Conservation (phyloP, 495 filamentous ascomycete species). For the Podospora didyma region DNA sequence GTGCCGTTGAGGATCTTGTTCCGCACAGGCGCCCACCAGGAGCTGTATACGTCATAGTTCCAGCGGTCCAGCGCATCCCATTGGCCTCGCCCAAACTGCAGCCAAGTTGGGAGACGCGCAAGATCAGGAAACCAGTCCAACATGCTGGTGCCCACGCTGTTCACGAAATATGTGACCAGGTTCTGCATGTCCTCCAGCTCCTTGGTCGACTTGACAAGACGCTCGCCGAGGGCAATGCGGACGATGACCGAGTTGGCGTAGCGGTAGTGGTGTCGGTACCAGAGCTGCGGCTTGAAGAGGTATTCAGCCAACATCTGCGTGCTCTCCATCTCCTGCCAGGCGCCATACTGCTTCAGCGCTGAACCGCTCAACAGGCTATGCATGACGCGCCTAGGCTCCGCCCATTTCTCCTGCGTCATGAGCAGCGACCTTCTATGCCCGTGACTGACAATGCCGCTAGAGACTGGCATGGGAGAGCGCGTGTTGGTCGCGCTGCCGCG, state of each 20-base stretch:
- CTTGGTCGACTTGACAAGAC: constrained; percentile 3
- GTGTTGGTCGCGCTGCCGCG: constrained; percentile 27
- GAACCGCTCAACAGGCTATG: constrained; percentile 39
- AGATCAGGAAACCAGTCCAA: constrained; percentile 42
- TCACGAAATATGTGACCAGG: constrained; percentile 7
- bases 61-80: constrained; percentile 30
- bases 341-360: constrained; percentile 29
- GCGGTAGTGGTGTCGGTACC: constrained; percentile 38
- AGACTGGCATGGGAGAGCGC: constrained; percentile 25
- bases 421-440: constrained; percentile 23
- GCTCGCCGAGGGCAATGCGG: constrained; percentile 12
- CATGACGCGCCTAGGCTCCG: constrained; percentile 31
- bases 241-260: constrained; percentile 33
- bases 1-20: constrained; percentile 19
- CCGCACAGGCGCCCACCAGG: constrained; percentile 34
- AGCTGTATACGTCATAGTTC: constrained; percentile 30
- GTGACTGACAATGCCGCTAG: constrained; percentile 24
- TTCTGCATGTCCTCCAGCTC: constrained; percentile 15
- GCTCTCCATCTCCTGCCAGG: constrained; percentile 39
- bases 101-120: constrained; percentile 25
- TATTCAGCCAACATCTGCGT: constrained; percentile 35
- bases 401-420: constrained; percentile 26
- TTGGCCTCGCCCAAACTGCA: constrained; percentile 39
- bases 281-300: constrained; percentile 29
- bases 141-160: constrained; percentile 20